Base-by-base conservation (phyloP, 2,329 filamentous ascomycete genomes). In the Fusarium longipes region DNA sequence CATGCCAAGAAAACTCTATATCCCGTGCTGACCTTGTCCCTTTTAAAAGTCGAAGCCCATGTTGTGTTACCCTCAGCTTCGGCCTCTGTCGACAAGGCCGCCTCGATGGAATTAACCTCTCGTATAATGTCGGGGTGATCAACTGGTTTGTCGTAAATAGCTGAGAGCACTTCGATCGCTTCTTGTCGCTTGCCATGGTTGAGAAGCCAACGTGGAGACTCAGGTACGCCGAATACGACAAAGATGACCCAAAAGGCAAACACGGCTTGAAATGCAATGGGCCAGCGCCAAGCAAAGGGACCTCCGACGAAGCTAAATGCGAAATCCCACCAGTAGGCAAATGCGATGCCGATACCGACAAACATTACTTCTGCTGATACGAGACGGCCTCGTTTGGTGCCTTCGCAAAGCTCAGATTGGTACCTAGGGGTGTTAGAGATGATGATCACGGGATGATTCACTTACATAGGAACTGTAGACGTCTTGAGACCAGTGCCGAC, bases 341-440 rank as follows among this genome's bases (percentile, higher is more conserved):
- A 73, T 12, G 78, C 74, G 15, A 80, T 76, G 2, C 78, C 79
- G 17, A 80, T 73, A 8, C 80, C 78, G 15, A 81, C 76, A 30
- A 80, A 79, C 11, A 78, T 70, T 4, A 79, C 72, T 11, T 76
- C 83, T 50, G 84, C 80, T 75, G 84, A 84, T 57, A 87, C 83
- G 22, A 86, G 77, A 57, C 83, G 82, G 3, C 83, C 84, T 45
- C 84, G 77, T 62, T 84, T 82, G 77, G 57, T 61, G 3, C 65
- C 63, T 15, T 71, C 60, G 12, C 83, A 84, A 1, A 82, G 83
- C 64, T 77, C 75, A 3, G 71, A 68, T 32, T 74, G 70, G 15
- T 57, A 79, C 66, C 66, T 63, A 11, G 8, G 22, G 3, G 3
- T 0, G 18, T 68, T 3, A 68, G 38, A 17, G 15, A 10, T 4